These are phyloP conservation scores for Cordyceps farinosa DNA, from an alignment of 2,329 filamentous ascomycete species.

Conservation along the genomic window DNA sequence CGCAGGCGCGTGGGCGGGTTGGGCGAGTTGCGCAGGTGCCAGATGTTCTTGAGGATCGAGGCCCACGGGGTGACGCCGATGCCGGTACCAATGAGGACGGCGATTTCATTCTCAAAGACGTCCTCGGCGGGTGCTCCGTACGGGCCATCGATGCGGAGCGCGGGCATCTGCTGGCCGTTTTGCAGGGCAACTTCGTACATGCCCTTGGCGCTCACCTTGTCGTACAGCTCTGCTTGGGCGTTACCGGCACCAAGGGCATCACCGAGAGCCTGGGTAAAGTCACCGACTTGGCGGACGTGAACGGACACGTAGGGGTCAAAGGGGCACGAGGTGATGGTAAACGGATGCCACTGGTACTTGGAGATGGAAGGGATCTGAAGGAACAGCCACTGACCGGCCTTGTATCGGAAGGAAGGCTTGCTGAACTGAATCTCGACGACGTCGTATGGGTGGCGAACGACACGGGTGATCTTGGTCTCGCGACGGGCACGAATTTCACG, in stretches of 20 bases:
- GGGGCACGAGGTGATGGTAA: slow-evolving; percentile 97
- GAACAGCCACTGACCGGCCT: slow-evolving; percentile 97
- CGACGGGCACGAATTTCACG: slow-evolving; percentile 83
- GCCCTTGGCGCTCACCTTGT: slow-evolving; percentile 84
- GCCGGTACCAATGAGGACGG: slow-evolving; percentile 79
- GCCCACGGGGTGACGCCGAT: slow-evolving; percentile 88
- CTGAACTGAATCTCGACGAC: slow-evolving; percentile 96
- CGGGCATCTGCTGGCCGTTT: slow-evolving; percentile 89
- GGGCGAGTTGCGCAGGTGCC: slow-evolving; percentile 86
- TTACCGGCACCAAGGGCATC: slow-evolving; percentile 89
- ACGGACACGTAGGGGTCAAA: slow-evolving; percentile 93
- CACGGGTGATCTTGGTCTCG: slow-evolving; percentile 84
- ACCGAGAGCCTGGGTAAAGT: slow-evolving; percentile 92
- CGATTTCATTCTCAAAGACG: slow-evolving; percentile 90
- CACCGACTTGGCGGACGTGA: slow-evolving; percentile 92
- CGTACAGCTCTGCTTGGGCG: slow-evolving; percentile 84
- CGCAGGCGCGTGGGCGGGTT: slow-evolving; percentile 86
- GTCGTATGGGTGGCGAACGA: slow-evolving; percentile 94
- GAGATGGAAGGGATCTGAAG: slow-evolving; percentile 88
- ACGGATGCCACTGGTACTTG: slow-evolving; percentile 93
- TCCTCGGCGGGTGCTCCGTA: slow-evolving; percentile 97
- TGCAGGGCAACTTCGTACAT: slow-evolving; percentile 98
- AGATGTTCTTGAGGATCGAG: slow-evolving; percentile 92
- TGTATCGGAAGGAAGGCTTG: slow-evolving; percentile 97
- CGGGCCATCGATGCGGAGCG: slow-evolving; percentile 85